These are phyloP conservation scores for Sordariomycetes sp. DNA, from an alignment of 2,329 filamentous ascomycete species.

Conservation along the genomic window DNA sequence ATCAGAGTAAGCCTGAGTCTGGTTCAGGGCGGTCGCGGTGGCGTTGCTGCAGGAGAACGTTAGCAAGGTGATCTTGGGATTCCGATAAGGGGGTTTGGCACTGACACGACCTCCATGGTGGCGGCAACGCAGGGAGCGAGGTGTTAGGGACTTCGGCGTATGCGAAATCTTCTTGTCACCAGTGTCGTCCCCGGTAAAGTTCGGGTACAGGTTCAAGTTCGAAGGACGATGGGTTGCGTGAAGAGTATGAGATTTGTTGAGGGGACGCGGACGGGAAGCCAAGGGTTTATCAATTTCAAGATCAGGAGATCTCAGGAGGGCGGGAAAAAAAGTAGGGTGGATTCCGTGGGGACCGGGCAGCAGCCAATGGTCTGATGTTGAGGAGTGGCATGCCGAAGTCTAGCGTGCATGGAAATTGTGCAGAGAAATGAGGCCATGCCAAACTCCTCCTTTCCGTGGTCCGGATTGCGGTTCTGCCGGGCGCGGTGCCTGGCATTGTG, in stretches of 20 bases:
- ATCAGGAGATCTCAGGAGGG: background rate
- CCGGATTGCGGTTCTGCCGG: too few relatives aligned
- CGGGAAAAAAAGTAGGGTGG: slow-evolving; percentile 1
- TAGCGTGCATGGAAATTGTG: background rate
- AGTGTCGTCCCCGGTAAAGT: too few relatives aligned
- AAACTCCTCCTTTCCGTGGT: background rate
- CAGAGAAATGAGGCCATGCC: background rate
- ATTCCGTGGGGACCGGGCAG: background rate
- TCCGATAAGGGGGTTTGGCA: slow-evolving; percentile 6
- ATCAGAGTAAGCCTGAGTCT: slow-evolving; percentile 41
- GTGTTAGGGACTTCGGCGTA: too few relatives aligned
- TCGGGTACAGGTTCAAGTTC: too few relatives aligned
- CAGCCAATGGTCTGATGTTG: background rate
- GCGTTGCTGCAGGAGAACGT: slow-evolving; percentile 32
- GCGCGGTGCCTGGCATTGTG: too few relatives aligned
- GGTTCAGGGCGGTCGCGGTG: slow-evolving; percentile 37
- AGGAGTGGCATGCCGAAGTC: background rate
- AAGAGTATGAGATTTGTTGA: too few relatives aligned
- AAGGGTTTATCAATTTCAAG: background rate
- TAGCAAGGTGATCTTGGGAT: slow-evolving; percentile 1
- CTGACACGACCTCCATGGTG: slow-evolving; percentile 24
- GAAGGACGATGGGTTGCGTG: too few relatives aligned
- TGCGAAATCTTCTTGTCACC: too few relatives aligned
- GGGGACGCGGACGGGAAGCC: too few relatives aligned
- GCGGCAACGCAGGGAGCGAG: background rate